These are phyloP conservation scores for Citrus australasica DNA, from an alignment of 345 rosid genomes.

Conservation along the genomic window DNA sequence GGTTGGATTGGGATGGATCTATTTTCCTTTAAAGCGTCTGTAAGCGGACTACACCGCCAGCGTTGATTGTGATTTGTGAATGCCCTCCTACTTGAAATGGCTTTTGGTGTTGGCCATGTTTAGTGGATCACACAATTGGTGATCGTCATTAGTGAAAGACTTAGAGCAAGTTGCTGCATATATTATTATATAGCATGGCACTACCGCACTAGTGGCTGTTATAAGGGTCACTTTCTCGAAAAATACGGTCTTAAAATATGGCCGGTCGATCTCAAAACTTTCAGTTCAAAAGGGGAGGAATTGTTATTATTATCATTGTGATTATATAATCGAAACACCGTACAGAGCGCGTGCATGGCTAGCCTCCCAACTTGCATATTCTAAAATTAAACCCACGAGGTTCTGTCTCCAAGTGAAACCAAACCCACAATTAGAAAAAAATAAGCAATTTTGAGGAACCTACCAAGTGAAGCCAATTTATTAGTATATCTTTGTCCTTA, in stretches of 20 bases:
- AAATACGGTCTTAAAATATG: background rate
- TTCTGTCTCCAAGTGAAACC: slow-evolving; percentile 1
- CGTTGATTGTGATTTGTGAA: background rate
- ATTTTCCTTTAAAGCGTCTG: too few relatives aligned
- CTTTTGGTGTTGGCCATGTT: background rate
- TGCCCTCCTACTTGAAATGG: background rate
- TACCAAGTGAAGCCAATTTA: background rate
- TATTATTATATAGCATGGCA: background rate
- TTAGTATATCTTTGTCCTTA: background rate
- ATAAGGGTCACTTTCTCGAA: background rate
- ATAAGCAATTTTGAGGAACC: background rate
- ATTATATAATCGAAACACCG: background rate
- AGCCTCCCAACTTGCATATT: slow-evolving; percentile 2
- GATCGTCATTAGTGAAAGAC: background rate
- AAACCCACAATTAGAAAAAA: slow-evolving; percentile 1
- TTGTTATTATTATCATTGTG: background rate
- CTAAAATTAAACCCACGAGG: slow-evolving; percentile 6
- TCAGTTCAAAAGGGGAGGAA: background rate
- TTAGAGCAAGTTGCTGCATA: background rate
- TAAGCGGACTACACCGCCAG: too few relatives aligned
- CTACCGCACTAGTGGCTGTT: too few relatives aligned
- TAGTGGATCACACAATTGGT: background rate
- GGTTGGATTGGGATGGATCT: background rate
- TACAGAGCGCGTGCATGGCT: background rate
- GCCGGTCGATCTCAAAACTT: background rate